Conservation (phyloP, 345 rosid species). For the Firmiana major region DNA sequence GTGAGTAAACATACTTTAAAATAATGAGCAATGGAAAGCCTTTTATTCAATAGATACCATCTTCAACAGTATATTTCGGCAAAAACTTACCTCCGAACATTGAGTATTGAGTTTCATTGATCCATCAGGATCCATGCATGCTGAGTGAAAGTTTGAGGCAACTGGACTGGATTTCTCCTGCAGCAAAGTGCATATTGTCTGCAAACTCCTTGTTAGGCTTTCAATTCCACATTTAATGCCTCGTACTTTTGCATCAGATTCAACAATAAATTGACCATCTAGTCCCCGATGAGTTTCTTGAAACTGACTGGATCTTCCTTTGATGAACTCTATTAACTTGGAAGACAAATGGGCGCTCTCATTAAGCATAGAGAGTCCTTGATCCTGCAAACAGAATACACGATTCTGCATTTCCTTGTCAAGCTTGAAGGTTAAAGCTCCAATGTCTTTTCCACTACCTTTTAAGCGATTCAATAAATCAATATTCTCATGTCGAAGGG, state of each 20-base stretch:
- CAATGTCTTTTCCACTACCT: constrained; percentile 46
- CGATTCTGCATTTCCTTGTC: constrained; percentile 69
- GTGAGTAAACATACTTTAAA: neutral
- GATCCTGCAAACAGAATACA: constrained; percentile 63
- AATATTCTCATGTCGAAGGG: constrained; percentile 88
- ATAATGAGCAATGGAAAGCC: neutral
- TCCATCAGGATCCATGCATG: constrained; percentile 17
- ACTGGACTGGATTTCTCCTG: constrained; percentile 57
- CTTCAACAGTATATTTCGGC: neutral
- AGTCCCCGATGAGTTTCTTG: constrained; percentile 39
- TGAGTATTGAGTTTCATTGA: constrained; percentile 36
- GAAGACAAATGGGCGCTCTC: constrained; percentile 56
- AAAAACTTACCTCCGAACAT: constrained; percentile 52
- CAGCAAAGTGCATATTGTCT: constrained; percentile 53
- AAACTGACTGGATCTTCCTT: constrained; percentile 46
- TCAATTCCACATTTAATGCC: constrained; percentile 67
- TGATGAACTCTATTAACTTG: constrained; percentile 61
- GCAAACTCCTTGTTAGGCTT: constrained; percentile 73
- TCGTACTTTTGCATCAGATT: constrained; percentile 66
- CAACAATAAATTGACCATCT: constrained; percentile 65
- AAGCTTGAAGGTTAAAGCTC: constrained; percentile 55
- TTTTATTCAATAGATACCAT: neutral
- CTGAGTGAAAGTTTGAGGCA: constrained; percentile 34
- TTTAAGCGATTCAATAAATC: constrained; percentile 69
- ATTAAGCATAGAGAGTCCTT: constrained; percentile 63